These are phyloP conservation scores for Amylostereum chailletii DNA, from an alignment of 1,284 basidiomycete genomes.

Conservation along the genomic window DNA sequence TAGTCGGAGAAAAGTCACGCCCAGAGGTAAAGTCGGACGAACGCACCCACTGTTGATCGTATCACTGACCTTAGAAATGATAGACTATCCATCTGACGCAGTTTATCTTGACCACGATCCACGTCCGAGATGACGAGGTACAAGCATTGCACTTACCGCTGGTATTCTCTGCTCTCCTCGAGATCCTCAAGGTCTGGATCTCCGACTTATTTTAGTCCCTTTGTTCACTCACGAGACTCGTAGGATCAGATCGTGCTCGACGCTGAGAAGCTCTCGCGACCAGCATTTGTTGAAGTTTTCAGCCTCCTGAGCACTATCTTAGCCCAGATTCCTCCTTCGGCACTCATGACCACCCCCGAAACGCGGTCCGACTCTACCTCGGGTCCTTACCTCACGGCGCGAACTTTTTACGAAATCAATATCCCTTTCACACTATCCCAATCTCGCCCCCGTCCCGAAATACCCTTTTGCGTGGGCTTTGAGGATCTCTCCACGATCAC, in stretches of 20 bases:
- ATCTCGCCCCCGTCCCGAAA: constrained; percentile 18
- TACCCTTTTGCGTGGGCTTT: constrained; percentile 51
- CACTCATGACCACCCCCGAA: constrained; percentile 41
- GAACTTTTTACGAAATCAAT: constrained; percentile 49
- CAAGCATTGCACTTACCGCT: constrained; percentile 75
- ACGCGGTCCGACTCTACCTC: constrained; percentile 24
- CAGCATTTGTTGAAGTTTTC: constrained; percentile 4
- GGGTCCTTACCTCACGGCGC: constrained; percentile 46
- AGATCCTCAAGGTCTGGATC: constrained; percentile 49
- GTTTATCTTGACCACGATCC: constrained; percentile 68
- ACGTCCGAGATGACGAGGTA: constrained; percentile 75
- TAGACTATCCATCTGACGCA: constrained; percentile 55
- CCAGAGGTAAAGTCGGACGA: constrained; percentile 32
- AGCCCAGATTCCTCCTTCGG: constrained; percentile 35
- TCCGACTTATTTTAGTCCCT: constrained; percentile 1
- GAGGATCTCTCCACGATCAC: constrained; percentile 43
- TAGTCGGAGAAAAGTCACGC: constrained; percentile 31
- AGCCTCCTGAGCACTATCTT: constrained; percentile 7
- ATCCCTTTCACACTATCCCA: constrained; percentile 14
- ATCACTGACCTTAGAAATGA: background rate
- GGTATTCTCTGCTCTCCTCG: constrained; percentile 57
- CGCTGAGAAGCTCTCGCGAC: constrained; percentile 17
- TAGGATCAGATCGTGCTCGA: constrained; percentile 34
- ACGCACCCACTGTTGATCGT: no score
- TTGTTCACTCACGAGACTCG: constrained; percentile 5